These are phyloP conservation scores for Ophiostoma quercus DNA, from an alignment of 2,329 filamentous ascomycete species.

Conservation along the genomic window DNA sequence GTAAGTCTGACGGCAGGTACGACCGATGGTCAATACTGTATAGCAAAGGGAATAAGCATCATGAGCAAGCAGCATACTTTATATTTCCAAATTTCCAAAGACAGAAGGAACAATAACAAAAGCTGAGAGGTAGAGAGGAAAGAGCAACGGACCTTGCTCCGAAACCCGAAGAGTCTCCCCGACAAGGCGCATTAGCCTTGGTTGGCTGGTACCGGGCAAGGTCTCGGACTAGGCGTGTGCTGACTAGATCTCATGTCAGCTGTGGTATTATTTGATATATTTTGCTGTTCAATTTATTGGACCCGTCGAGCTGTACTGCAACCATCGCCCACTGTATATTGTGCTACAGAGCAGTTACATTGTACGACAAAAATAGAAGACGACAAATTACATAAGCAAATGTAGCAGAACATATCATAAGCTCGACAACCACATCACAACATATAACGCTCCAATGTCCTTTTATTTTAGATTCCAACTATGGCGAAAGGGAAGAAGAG, in stretches of 20 bases:
- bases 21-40: not conserved
- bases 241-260: constrained; percentile 2
- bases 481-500: constrained; percentile 7
- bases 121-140: not conserved
- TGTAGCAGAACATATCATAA: not conserved
- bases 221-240: not conserved
- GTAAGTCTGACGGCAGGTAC: not conserved
- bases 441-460: constrained; percentile 1
- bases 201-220: not conserved
- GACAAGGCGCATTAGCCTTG: not conserved
- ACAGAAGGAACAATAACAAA: not conserved
- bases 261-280: not conserved
- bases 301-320: too few species aligned
- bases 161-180: constrained; percentile 8
- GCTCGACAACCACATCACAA: not conserved
- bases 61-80: too few species aligned
- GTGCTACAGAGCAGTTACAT: not conserved
- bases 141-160: not conserved
- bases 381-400: not conserved
- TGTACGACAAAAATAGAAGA: not conserved
- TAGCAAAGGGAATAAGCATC: not conserved
- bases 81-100: not conserved
- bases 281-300: not conserved
- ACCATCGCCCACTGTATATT: too few species aligned
- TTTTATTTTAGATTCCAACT: constrained; percentile 21